Conservation (phyloP, 2,329 filamentous ascomycete species). For the Aureobasidium zeae region DNA sequence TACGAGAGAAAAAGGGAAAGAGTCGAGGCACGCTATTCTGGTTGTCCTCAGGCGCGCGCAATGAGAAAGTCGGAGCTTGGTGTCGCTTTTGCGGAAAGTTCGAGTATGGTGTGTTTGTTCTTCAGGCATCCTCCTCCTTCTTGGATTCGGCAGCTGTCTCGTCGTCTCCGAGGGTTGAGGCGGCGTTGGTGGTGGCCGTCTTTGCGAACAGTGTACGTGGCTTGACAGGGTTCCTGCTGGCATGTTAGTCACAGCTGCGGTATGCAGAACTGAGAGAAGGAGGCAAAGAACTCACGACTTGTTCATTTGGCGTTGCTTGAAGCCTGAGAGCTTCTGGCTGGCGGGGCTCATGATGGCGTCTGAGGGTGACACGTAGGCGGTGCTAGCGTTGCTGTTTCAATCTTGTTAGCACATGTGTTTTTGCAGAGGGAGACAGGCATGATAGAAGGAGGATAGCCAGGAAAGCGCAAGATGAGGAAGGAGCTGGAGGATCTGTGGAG, state of each 20-base stretch:
- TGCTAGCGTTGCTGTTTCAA: slow-evolving; percentile 18
- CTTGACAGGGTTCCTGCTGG: slow-evolving; percentile 13
- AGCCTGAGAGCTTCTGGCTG: slow-evolving; percentile 69
- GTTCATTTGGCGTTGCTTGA: slow-evolving; percentile 69
- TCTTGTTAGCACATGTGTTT: neutral
- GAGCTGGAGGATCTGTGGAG: no score
- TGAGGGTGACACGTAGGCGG: slow-evolving; percentile 70
- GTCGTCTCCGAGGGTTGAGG: slow-evolving; percentile 15
- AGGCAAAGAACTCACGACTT: slow-evolving; percentile 42
- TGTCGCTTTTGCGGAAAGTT: no score
- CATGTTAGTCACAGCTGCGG: neutral
- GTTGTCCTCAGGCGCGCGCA: no score
- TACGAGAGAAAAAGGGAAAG: no score
- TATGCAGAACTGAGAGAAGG: neutral
- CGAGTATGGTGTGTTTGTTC: neutral
- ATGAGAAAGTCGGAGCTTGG: no score
- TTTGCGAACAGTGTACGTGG: slow-evolving; percentile 18
- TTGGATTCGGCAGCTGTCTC: slow-evolving; percentile 1
- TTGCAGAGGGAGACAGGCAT: neutral
- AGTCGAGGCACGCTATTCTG: no score
- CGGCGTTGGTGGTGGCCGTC: slow-evolving; percentile 11
- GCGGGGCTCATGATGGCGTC: slow-evolving; percentile 84
- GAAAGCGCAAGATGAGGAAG: no score
- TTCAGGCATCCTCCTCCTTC: neutral
- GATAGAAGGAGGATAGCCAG: neutral